phyloP scores from a whole-genome alignment of 495 filamentous ascomycete genomes.

The Hypoxylon trugodes region DNA sequence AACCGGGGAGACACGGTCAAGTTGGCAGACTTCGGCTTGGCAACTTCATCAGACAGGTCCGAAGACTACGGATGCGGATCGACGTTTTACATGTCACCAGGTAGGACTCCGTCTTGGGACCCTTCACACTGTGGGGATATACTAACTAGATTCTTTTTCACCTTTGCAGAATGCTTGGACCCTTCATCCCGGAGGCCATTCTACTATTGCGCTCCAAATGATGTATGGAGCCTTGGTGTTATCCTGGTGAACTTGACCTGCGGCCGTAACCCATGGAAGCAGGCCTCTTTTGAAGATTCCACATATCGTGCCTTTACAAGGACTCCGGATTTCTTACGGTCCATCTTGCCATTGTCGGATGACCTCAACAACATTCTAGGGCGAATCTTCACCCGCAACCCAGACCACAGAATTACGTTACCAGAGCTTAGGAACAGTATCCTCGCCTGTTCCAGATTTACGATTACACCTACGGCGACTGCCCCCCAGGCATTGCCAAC shows the following conservation, averaged over 20 bases:
- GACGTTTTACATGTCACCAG: conserved; percentile 99
- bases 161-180: conserved; percentile 87
- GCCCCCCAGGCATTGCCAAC: conserved; percentile 40
- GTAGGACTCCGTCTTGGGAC: conserved; percentile 63
- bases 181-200: conserved; percentile 78
- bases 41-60: conserved; percentile 81
- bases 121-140: conserved; percentile 22
- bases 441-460: conserved; percentile 78
- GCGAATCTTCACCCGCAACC: conserved; percentile 89
- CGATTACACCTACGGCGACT: conserved; percentile 52
- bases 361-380: conserved; percentile 90
- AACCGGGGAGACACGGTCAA: conserved; percentile 89
- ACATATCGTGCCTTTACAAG: conserved; percentile 92
- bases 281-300: conserved; percentile 89
- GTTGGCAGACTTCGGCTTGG: conserved; percentile 96
- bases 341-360: conserved; percentile 90
- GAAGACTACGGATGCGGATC: conserved; percentile 98
- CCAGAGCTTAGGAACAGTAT: conserved; percentile 82
- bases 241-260: conserved; percentile 98
- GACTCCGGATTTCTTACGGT: conserved; percentile 86
- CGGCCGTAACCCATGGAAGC: conserved; percentile 98
- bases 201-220: conserved; percentile 93
- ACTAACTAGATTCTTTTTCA: conserved; percentile 43
- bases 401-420: conserved; percentile 84
- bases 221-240: conserved; percentile 97